Evolutionary conservation across 345 rosid genomes (phyloP).

Genomic region (Aquilaria sinensis): DNA sequence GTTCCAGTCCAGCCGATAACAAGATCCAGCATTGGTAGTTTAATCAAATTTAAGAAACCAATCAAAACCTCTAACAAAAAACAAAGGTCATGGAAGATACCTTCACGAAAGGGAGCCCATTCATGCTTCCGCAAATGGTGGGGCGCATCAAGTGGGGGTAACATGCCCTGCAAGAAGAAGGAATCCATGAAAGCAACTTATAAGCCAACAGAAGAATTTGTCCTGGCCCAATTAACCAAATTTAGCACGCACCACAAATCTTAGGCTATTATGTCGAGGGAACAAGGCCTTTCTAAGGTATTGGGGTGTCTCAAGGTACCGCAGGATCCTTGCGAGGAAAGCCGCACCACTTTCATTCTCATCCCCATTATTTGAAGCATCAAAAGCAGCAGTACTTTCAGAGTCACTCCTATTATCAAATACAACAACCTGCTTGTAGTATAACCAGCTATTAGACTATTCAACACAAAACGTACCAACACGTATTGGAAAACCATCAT

Average conservation of each 20-base stretch:
- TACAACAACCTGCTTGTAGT: constrained; percentile 61
- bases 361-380: constrained; percentile 21
- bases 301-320: constrained; percentile 89
- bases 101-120: constrained; percentile 89
- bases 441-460: background rate
- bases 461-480: background rate
- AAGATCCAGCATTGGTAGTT: background rate
- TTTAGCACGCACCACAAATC: constrained; percentile 63
- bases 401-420: constrained; percentile 53
- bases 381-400: constrained; percentile 21
- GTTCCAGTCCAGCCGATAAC: background rate
- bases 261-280: constrained; percentile 67
- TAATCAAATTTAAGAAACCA: background rate
- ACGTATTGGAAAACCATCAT: background rate
- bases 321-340: constrained; percentile 74
- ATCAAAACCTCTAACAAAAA: background rate
- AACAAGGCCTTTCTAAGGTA: constrained; percentile 81
- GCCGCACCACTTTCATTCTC: constrained; percentile 69
- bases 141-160: constrained; percentile 98
- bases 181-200: background rate
- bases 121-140: constrained; percentile 96
- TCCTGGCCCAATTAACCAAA: background rate
- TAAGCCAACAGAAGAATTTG: background rate
- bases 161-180: constrained; percentile 54
- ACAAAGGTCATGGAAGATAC: constrained; percentile 21